These are phyloP conservation scores for Melampsora larici-populina DNA, from an alignment of 1,284 basidiomycete species.

Conservation along the genomic window DNA sequence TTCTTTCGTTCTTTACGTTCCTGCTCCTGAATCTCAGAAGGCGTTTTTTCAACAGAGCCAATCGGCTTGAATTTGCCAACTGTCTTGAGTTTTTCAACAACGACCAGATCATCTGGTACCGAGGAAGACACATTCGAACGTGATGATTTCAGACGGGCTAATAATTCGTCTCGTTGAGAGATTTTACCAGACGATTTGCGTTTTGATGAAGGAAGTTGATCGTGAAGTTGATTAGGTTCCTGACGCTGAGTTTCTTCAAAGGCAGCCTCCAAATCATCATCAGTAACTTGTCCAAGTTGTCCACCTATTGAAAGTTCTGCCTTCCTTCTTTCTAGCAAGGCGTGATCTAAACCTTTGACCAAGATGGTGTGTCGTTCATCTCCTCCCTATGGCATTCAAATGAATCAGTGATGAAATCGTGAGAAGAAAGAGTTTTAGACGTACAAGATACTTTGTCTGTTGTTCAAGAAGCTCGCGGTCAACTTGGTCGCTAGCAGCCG, in stretches of 20 bases:
- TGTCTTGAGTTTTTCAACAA: conserved; percentile 42
- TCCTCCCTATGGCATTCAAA: conserved; percentile 24
- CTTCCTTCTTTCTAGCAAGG: conserved; percentile 42
- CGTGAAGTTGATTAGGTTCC: not conserved
- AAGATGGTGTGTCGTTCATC: conserved; percentile 44
- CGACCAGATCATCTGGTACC: conserved; percentile 22
- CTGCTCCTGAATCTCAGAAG: conserved; percentile 8
- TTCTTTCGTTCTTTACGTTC: conserved; percentile 40
- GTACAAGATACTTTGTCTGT: conserved; percentile 44
- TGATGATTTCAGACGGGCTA: conserved; percentile 21
- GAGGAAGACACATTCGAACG: not conserved
- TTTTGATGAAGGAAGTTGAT: not conserved
- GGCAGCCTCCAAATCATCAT: conserved; percentile 37
- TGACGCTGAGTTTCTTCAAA: conserved; percentile 22
- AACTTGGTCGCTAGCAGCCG: conserved; percentile 38
- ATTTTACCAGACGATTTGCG: conserved; percentile 1
- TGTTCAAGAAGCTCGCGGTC: conserved; percentile 40
- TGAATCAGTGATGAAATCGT: conserved; percentile 14
- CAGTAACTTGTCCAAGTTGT: conserved; percentile 31
- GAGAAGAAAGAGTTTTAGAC: not conserved
- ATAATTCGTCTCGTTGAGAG: conserved; percentile 32
- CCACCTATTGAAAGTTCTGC: conserved; percentile 33
- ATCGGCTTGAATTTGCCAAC: conserved; percentile 44
- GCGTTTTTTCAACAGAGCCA: conserved; percentile 6
- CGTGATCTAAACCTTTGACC: conserved; percentile 42